Conservation (phyloP, 179 eudicot genomes). For the Beta lomatogona region DNA sequence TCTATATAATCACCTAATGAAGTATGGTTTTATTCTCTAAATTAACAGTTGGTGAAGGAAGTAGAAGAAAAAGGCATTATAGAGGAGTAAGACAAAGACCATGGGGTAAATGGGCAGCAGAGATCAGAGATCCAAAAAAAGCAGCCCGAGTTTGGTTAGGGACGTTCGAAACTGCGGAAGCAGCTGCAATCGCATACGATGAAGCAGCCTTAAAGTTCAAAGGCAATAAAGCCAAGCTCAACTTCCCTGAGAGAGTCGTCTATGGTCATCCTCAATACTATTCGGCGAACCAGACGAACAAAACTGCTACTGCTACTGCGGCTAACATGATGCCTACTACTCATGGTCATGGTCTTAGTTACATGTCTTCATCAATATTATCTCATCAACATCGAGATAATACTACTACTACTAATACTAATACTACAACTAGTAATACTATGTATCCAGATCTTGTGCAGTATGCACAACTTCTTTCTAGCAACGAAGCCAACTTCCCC, state of each 20-base stretch:
- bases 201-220: conserved; percentile 45
- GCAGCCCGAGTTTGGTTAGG: conserved; percentile 49
- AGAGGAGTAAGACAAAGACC: conserved; percentile 51
- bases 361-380: too few relatives aligned
- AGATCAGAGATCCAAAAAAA: conserved; percentile 45
- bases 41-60: not conserved
- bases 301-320: not conserved
- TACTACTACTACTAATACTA: not conserved
- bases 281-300: not conserved
- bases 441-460: conserved; percentile 49
- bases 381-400: too few relatives aligned
- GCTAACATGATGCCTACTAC: too few relatives aligned
- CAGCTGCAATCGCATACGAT: conserved; percentile 44
- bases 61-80: conserved; percentile 31
- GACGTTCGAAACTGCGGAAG: conserved; percentile 43
- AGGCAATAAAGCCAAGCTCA: conserved; percentile 44
- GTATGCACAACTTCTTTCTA: conserved; percentile 54
- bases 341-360: not conserved
- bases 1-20: too few relatives aligned
- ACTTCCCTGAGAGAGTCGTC: conserved; percentile 36
- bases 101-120: conserved; percentile 54
- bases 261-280: conserved; percentile 9
- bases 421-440: not conserved
- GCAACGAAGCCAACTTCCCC: conserved; percentile 45
- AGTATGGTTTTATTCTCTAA: too few relatives aligned